Evolutionary conservation across 495 filamentous ascomycete species (phyloP).

Genomic region (Neurospora tetrasperma): DNA sequence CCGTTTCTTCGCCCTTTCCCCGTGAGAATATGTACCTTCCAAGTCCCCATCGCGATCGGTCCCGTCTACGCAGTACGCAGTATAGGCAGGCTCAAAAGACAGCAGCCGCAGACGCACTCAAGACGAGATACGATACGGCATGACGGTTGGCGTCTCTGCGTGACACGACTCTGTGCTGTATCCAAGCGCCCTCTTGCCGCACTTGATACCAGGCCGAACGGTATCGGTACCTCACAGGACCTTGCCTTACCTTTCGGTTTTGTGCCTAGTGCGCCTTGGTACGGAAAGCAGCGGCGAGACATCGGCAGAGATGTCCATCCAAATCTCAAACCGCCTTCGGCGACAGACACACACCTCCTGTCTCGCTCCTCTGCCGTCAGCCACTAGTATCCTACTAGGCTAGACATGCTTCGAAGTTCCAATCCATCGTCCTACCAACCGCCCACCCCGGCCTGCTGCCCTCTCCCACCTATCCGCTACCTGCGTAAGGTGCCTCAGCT

Average conservation of each 20-base stretch:
- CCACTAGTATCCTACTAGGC: neutral
- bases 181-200: neutral
- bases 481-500: neutral
- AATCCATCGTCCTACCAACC: neutral
- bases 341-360: slow-evolving; percentile 3
- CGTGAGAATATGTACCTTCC: neutral
- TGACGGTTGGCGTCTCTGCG: neutral
- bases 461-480: neutral
- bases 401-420: neutral
- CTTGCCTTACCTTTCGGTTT: neutral
- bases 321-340: neutral
- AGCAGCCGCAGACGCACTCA: neutral
- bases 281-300: neutral
- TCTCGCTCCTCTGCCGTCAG: neutral
- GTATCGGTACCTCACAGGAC: neutral
- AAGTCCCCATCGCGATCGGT: neutral
- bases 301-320: neutral
- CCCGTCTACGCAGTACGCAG: neutral
- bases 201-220: neutral
- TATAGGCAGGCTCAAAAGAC: neutral
- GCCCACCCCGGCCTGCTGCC: neutral
- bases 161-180: neutral
- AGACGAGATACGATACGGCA: neutral
- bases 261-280: neutral
- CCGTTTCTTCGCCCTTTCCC: neutral